Evolutionary conservation across 306 rosid genomes (phyloP).

Genomic region (Vachellia pachyceras): DNA sequence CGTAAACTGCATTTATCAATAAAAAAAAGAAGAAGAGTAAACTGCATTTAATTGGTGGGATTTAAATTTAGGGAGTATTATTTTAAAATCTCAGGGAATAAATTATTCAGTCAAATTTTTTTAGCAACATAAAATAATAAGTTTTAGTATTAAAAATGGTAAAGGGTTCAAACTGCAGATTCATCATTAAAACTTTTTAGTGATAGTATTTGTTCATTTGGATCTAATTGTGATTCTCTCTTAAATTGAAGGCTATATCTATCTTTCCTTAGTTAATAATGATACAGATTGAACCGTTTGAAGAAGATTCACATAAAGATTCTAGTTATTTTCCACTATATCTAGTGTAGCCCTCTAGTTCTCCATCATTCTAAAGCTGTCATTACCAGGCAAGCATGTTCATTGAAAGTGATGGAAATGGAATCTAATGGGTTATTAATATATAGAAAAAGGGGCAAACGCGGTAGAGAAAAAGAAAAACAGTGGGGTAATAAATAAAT

Average conservation of each 20-base stretch:
- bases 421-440: constrained; percentile 40
- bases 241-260: too few species aligned
- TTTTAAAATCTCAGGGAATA: too few species aligned
- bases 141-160: too few species aligned
- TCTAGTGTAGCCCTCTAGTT: constrained; percentile 2
- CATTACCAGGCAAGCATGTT: constrained; percentile 39
- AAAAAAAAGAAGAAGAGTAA: too few species aligned
- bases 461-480: not conserved
- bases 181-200: too few species aligned
- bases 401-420: constrained; percentile 49
- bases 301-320: not conserved
- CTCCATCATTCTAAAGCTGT: constrained; percentile 31
- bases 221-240: too few species aligned
- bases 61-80: too few species aligned
- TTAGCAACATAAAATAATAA: too few species aligned
- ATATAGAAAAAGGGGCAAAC: not conserved
- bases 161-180: too few species aligned
- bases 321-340: constrained; percentile 4
- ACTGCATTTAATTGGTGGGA: not conserved
- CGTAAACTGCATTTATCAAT: too few species aligned
- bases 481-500: constrained; percentile 21
- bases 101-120: too few species aligned
- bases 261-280: not conserved
- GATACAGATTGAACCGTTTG: not conserved
- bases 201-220: too few species aligned